A percentile compares a stretch with the other conserved stretches of the same genome.
Evolutionary conservation across 2,329 filamentous ascomycete species (phyloP).

Genomic region (Trichoderma koningii): DNA sequence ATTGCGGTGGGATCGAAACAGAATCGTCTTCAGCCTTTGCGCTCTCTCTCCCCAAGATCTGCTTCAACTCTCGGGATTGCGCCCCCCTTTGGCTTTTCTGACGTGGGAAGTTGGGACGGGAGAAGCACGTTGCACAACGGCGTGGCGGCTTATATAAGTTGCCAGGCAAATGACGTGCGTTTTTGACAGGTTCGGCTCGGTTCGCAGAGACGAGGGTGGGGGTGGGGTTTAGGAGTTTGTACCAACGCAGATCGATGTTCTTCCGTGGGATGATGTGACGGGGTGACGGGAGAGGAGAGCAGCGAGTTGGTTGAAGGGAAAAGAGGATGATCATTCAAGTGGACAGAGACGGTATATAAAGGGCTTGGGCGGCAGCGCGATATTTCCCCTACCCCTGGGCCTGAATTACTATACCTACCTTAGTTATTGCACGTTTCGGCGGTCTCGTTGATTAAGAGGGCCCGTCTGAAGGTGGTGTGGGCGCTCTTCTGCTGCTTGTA

Average conservation of each 20-base stretch:
- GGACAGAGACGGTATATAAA: too few species aligned
- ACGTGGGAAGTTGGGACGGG: neutral
- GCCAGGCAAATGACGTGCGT: constrained; percentile 24
- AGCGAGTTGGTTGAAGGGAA: neutral
- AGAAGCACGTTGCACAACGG: neutral
- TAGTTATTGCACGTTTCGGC: constrained; percentile 16
- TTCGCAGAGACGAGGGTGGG: constrained; percentile 23
- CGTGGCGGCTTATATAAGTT: constrained; percentile 24
- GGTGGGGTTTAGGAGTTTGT: constrained; percentile 18
- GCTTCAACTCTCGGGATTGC: neutral
- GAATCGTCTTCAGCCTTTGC: neutral
- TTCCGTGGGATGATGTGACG: neutral
- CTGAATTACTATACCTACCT: neutral
- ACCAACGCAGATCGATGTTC: constrained; percentile 14
- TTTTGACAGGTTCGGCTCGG: constrained; percentile 23
- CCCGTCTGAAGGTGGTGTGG: constrained; percentile 22
- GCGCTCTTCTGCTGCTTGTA: constrained; percentile 8
- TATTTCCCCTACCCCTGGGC: constrained; percentile 10
- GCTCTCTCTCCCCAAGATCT: neutral
- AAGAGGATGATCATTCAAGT: too few species aligned
- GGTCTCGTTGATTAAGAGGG: constrained; percentile 14
- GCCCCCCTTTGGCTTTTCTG: constrained; percentile 13
- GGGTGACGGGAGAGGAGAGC: neutral
- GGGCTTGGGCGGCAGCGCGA: constrained; percentile 7
- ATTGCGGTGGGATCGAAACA: neutral